A percentile compares a stretch with the other conserved stretches of the same genome.
These are phyloP conservation scores for Glonium stellatum DNA, from an alignment of 495 filamentous ascomycete genomes.

Conservation along the genomic window DNA sequence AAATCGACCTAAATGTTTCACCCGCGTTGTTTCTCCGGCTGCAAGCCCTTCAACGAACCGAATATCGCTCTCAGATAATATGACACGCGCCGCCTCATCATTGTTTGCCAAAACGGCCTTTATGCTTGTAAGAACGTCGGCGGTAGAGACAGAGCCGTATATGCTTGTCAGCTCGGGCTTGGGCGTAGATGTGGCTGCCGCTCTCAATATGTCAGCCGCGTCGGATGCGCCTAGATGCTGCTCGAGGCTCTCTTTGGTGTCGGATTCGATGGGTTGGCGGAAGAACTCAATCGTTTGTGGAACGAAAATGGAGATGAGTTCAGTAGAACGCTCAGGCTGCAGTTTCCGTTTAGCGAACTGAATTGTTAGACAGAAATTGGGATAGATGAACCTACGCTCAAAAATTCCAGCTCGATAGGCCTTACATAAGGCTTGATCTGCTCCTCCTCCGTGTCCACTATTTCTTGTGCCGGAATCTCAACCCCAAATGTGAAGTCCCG, in stretches of 20 bases:
- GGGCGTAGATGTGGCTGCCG: conserved; percentile 14
- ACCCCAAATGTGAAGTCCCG: conserved; percentile 41
- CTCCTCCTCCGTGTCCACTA: conserved; percentile 11
- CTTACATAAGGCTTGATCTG: conserved; percentile 16
- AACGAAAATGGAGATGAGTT: conserved; percentile 44
- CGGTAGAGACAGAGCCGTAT: conserved; percentile 51
- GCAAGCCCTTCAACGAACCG: conserved; percentile 37
- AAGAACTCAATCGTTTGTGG: conserved; percentile 48
- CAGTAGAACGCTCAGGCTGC: conserved; percentile 44
- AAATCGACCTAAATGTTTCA: conserved; percentile 52
- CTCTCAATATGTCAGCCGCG: conserved; percentile 30
- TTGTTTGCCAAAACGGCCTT: conserved; percentile 42
- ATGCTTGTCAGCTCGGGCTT: conserved; percentile 36
- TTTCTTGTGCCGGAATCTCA: conserved; percentile 6
- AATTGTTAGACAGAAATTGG: neutral
- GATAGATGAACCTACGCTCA: conserved; percentile 16
- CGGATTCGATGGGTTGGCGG: conserved; percentile 41
- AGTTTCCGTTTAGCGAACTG: conserved; percentile 8
- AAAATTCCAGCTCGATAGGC: conserved; percentile 26
- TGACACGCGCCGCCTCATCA: conserved; percentile 45
- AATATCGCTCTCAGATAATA: conserved; percentile 47
- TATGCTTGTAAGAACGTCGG: conserved; percentile 46
- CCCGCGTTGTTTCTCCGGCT: conserved; percentile 27
- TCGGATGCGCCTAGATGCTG: conserved; percentile 24
- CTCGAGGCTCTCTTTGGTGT: neutral